Percentiles rank a stretch among this genome's conserved stretches.
These are phyloP conservation scores for Colletotrichum tofieldiae DNA, from an alignment of 2,329 filamentous ascomycete species.

Conservation along the genomic window DNA sequence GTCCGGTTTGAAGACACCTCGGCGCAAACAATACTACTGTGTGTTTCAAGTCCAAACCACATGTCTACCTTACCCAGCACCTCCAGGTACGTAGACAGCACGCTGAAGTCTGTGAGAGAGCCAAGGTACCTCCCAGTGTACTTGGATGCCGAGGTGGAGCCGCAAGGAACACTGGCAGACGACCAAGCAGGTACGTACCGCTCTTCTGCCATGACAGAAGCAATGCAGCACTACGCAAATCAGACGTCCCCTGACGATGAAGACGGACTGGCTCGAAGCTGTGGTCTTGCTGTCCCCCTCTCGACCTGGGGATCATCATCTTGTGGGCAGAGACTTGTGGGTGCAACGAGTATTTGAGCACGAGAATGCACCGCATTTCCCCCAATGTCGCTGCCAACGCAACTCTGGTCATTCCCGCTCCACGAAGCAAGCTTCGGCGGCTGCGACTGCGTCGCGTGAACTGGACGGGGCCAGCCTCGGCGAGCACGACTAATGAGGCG, in stretches of 20 bases:
- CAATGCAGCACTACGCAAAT: constrained; percentile 11
- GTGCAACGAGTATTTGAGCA: background rate
- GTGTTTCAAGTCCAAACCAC: constrained; percentile 43
- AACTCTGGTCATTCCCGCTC: background rate
- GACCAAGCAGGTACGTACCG: constrained; percentile 19
- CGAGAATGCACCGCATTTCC: background rate
- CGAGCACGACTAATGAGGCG: constrained; percentile 21
- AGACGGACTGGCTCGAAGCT: background rate
- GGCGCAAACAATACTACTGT: constrained; percentile 41
- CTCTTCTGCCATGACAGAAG: constrained; percentile 10
- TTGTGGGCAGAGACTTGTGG: background rate
- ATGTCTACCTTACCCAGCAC: constrained; percentile 24
- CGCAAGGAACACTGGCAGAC: constrained; percentile 33
- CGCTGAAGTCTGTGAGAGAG: constrained; percentile 18
- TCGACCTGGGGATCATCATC: background rate
- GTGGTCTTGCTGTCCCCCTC: background rate
- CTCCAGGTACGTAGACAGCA: constrained; percentile 13
- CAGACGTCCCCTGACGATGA: constrained; percentile 20
- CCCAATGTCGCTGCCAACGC: background rate
- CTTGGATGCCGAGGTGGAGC: constrained; percentile 31
- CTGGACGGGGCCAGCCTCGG: constrained; percentile 15
- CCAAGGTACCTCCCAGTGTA: background rate
- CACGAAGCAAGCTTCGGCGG: constrained; percentile 19
- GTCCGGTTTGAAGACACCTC: constrained; percentile 41
- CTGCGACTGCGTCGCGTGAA: constrained; percentile 19